A percentile compares a stretch with the other conserved stretches of the same genome.
Evolutionary conservation across 345 rosid species (phyloP).

Genomic region (Lumnitzera littorea): DNA sequence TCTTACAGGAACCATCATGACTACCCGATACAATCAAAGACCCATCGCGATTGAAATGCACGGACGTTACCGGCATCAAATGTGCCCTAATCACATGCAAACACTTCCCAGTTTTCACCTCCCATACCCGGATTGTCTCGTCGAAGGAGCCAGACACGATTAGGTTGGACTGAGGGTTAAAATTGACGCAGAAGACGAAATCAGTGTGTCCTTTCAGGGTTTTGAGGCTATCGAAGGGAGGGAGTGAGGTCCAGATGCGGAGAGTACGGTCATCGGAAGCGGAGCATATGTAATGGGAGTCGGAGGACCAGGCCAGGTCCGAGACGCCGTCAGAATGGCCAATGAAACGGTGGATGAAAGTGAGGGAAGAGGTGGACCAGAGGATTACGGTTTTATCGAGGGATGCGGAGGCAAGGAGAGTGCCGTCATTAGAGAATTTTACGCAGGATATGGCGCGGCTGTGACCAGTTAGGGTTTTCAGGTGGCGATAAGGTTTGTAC

Average conservation of each 20-base stretch:
- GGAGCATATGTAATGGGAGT: constrained; percentile 92
- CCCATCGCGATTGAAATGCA: constrained; percentile 85
- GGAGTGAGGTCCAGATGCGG: constrained; percentile 90
- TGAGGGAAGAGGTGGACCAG: constrained; percentile 55
- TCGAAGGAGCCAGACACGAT: constrained; percentile 87
- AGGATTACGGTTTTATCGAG: constrained; percentile 75
- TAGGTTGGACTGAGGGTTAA: constrained; percentile 77
- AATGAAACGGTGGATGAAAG: constrained; percentile 51
- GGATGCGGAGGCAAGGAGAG: constrained; percentile 79
- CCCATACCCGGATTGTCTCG: constrained; percentile 88
- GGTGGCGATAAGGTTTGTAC: constrained; percentile 57
- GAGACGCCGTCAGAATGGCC: constrained; percentile 81
- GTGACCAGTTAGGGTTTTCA: constrained; percentile 59
- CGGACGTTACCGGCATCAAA: constrained; percentile 71
- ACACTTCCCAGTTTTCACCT: constrained; percentile 81
- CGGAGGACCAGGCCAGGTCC: constrained; percentile 93
- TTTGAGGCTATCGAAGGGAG: constrained; percentile 81
- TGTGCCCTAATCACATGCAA: constrained; percentile 59
- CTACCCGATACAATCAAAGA: constrained; percentile 89
- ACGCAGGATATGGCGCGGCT: constrained; percentile 75
- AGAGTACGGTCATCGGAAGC: constrained; percentile 89
- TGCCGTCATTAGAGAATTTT: constrained; percentile 85
- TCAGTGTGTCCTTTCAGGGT: constrained; percentile 72
- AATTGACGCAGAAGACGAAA: constrained; percentile 84
- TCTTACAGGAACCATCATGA: constrained; percentile 84